Percentiles rank a stretch among this genome's conserved stretches.
Conservation (phyloP, 78 protist species). For the Monocercomonoides exilis region DNA sequence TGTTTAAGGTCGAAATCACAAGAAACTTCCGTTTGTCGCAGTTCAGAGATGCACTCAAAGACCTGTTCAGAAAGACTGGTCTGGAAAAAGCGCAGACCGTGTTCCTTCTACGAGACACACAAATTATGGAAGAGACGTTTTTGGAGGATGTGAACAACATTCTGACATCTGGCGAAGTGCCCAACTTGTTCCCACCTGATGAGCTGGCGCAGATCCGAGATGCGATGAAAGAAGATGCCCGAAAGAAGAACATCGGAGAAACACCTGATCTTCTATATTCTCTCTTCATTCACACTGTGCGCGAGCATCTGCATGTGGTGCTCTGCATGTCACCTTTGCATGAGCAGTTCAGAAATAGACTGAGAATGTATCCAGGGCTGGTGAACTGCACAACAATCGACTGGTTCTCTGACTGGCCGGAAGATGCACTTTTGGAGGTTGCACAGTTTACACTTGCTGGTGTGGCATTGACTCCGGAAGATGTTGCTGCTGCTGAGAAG, state of each 20-base stretch:
- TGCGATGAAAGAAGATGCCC: slow-evolving; percentile 29
- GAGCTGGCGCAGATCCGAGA: slow-evolving; percentile 40
- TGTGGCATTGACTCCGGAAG: not conserved
- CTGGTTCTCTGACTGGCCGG: slow-evolving; percentile 84
- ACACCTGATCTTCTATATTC: slow-evolving; percentile 29
- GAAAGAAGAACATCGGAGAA: not conserved
- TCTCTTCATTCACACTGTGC: slow-evolving; percentile 54
- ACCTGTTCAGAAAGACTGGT: slow-evolving; percentile 26
- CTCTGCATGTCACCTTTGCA: slow-evolving; percentile 54
- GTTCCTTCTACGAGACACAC: slow-evolving; percentile 54
- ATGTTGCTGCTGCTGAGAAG: not conserved
- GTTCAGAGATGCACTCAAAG: slow-evolving; percentile 50
- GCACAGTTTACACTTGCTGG: slow-evolving; percentile 28
- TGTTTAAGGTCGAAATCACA: slow-evolving; percentile 53
- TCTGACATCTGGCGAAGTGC: slow-evolving; percentile 63
- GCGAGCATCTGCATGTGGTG: slow-evolving; percentile 44
- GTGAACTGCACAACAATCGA: slow-evolving; percentile 67
- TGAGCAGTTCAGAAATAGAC: slow-evolving; percentile 41
- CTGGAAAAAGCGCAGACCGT: slow-evolving; percentile 20
- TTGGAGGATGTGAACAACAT: slow-evolving; percentile 57
- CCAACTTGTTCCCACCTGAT: slow-evolving; percentile 50
- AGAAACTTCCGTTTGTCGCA: slow-evolving; percentile 33
- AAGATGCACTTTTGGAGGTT: slow-evolving; percentile 75
- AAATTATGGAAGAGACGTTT: slow-evolving; percentile 26
- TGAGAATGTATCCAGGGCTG: slow-evolving; percentile 60